phyloP scores from a whole-genome alignment of 495 filamentous ascomycete genomes.

The Daldinia bambusicola region DNA sequence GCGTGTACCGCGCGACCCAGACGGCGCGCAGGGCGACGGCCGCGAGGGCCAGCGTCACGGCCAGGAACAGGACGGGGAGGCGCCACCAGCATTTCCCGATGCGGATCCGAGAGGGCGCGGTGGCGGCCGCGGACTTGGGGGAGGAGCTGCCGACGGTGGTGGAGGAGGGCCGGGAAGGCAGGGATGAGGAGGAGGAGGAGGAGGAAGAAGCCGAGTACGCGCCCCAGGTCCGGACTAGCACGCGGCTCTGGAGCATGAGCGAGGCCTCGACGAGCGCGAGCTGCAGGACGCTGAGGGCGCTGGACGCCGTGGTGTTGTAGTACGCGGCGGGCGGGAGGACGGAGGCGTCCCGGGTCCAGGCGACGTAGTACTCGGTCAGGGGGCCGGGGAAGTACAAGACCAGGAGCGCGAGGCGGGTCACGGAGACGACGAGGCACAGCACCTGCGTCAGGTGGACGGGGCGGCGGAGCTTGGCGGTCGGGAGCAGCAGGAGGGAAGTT shows the following conservation, averaged over 20 bases:
- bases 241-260: slow-evolving; percentile 29
- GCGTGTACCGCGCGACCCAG: slow-evolving; percentile 26
- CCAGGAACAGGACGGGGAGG: slow-evolving; percentile 14
- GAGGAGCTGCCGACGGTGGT: background rate
- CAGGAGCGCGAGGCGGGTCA: slow-evolving; percentile 20
- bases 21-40: slow-evolving; percentile 20
- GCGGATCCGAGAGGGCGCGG: too few relatives aligned
- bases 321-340: slow-evolving; percentile 20
- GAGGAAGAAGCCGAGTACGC: background rate
- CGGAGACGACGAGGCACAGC: slow-evolving; percentile 4
- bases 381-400: slow-evolving; percentile 41
- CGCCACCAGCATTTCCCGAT: slow-evolving; percentile 21
- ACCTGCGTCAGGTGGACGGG: slow-evolving; percentile 27
- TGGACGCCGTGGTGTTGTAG: slow-evolving; percentile 8
- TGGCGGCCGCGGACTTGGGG: background rate
- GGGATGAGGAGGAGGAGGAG: background rate
- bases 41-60: slow-evolving; percentile 13
- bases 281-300: slow-evolving; percentile 25
- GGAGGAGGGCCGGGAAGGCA: too few relatives aligned
- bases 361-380: slow-evolving; percentile 39
- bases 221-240: slow-evolving; percentile 31
- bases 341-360: slow-evolving; percentile 34
- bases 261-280: slow-evolving; percentile 29
- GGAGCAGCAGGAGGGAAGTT: slow-evolving; percentile 28
- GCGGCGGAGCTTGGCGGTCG: slow-evolving; percentile 21